Percentiles rank a stretch among this genome's conserved stretches.
phyloP scores from a whole-genome alignment of 768 basidiomycete genomes.

The Rhodotorula diobovata region DNA sequence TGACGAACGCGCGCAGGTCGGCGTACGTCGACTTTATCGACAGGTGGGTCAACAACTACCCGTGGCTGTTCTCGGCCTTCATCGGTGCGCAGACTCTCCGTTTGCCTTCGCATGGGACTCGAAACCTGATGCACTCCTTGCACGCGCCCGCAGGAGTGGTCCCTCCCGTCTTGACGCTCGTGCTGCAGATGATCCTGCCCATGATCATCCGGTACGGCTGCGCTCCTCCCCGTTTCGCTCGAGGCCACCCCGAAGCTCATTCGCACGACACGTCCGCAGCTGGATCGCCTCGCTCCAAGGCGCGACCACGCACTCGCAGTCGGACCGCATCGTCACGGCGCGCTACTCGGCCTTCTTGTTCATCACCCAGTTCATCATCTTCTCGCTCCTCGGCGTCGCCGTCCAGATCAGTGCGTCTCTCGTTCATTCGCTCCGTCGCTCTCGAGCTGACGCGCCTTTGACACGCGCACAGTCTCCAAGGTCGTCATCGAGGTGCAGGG shows the following conservation, averaged over 20 bases:
- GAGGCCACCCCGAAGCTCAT: background rate
- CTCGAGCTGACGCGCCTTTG: background rate
- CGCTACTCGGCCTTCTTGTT: slow-evolving; percentile 92
- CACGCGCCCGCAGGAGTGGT: slow-evolving; percentile 58
- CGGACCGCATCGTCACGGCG: slow-evolving; percentile 81
- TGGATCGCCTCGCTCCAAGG: slow-evolving; percentile 40
- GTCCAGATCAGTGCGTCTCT: slow-evolving; percentile 28
- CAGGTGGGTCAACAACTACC: slow-evolving; percentile 64
- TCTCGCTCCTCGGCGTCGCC: slow-evolving; percentile 52
- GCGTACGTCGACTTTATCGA: slow-evolving; percentile 68
- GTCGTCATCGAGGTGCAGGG: slow-evolving; percentile 51
- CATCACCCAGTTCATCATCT: slow-evolving; percentile 82
- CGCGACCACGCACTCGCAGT: slow-evolving; percentile 39
- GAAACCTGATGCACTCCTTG: background rate
- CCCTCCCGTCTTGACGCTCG: slow-evolving; percentile 77
- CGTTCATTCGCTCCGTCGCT: accelerated
- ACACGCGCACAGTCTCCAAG: slow-evolving; percentile 45
- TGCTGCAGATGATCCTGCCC: slow-evolving; percentile 73
- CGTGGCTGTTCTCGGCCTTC: slow-evolving; percentile 68
- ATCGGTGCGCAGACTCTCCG: slow-evolving; percentile 84
- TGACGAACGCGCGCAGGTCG: background rate
- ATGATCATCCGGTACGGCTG: slow-evolving; percentile 74
- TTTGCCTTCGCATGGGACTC: slow-evolving; percentile 64
- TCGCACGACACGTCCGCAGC: background rate
- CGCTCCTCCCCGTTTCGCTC: slow-evolving; percentile 52